Evolutionary conservation across 2,329 filamentous ascomycete species (phyloP).

Genomic region (Hypoxylon sp.): DNA sequence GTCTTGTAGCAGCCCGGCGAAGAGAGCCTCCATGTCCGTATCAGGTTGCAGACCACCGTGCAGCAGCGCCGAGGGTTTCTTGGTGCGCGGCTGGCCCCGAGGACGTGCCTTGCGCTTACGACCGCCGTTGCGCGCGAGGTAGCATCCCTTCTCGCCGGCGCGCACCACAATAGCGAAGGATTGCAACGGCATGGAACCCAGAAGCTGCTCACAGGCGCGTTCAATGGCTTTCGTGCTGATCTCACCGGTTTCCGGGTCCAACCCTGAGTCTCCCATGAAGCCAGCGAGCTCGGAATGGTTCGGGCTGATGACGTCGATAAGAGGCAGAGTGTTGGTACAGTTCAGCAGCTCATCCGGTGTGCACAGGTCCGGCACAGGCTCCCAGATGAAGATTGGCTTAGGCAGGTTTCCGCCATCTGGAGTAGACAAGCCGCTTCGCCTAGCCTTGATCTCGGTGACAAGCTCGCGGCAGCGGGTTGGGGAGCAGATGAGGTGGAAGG

Average conservation of each 20-base stretch:
- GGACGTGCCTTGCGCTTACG: conserved; percentile 59
- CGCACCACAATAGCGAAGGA: conserved; percentile 78
- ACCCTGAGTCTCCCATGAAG: conserved; percentile 78
- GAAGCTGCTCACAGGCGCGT: conserved; percentile 72
- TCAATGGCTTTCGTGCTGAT: conserved; percentile 69
- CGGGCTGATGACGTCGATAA: conserved; percentile 77
- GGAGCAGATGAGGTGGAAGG: conserved; percentile 91
- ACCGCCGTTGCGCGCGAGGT: conserved; percentile 71
- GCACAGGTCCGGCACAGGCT: conserved; percentile 92
- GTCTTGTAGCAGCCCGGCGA: conserved; percentile 71
- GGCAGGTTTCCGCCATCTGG: conserved; percentile 51
- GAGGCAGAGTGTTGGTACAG: conserved; percentile 73
- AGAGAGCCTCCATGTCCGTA: conserved; percentile 74
- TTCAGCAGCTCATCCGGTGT: conserved; percentile 76
- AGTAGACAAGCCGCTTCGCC: conserved; percentile 61
- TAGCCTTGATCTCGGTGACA: conserved; percentile 76
- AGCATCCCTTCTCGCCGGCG: conserved; percentile 80
- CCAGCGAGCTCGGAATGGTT: conserved; percentile 91
- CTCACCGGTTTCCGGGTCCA: conserved; percentile 68
- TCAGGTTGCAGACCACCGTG: conserved; percentile 70
- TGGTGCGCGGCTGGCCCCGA: conserved; percentile 48
- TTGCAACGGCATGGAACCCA: conserved; percentile 74
- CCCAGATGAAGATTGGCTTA: conserved; percentile 89
- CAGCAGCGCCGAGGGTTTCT: conserved; percentile 61
- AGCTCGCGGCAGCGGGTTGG: conserved; percentile 82